phyloP scores from a whole-genome alignment of 2,329 filamentous ascomycete genomes.

The Apiospora pterosperma region DNA sequence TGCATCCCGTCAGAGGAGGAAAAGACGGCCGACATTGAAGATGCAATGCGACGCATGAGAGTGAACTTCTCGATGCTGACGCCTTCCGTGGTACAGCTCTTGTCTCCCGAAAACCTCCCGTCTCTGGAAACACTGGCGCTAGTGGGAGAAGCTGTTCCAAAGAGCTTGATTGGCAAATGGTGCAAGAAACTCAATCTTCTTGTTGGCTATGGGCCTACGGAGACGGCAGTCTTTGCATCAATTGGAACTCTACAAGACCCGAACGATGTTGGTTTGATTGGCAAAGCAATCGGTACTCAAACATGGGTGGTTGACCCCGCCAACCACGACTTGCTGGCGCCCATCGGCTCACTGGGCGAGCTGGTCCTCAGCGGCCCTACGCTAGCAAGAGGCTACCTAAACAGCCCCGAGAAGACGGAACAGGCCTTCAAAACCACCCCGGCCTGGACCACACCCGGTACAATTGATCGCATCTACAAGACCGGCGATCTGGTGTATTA shows the following conservation, averaged over 20 bases:
- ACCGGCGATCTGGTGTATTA: not conserved
- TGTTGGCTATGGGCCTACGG: not conserved
- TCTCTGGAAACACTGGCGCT: slow-evolving; percentile 5
- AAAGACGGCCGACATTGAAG: not conserved
- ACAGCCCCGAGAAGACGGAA: slow-evolving; percentile 34
- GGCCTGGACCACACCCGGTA: not conserved
- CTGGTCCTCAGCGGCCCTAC: slow-evolving; percentile 23
- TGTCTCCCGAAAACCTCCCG: slow-evolving; percentile 6
- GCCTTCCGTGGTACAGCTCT: slow-evolving; percentile 6
- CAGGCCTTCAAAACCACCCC: slow-evolving; percentile 28
- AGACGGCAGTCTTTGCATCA: not conserved
- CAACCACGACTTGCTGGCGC: slow-evolving; percentile 12
- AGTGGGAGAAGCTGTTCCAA: slow-evolving; percentile 1
- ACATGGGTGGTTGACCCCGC: slow-evolving; percentile 13
- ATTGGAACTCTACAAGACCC: not conserved
- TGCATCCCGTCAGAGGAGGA: slow-evolving; percentile 9
- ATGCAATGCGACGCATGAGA: slow-evolving; percentile 5
- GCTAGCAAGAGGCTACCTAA: slow-evolving; percentile 37
- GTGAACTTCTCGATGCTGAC: slow-evolving; percentile 7
- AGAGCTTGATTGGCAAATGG: slow-evolving; percentile 6
- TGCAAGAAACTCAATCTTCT: not conserved
- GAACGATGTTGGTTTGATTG: not conserved
- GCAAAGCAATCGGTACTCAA: not conserved
- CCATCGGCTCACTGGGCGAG: slow-evolving; percentile 16
- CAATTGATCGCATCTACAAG: not conserved